A percentile compares a stretch with the other conserved stretches of the same genome.
Evolutionary conservation across 208 protist genomes (phyloP).

Genomic region (Leishmania gerbilli): DNA sequence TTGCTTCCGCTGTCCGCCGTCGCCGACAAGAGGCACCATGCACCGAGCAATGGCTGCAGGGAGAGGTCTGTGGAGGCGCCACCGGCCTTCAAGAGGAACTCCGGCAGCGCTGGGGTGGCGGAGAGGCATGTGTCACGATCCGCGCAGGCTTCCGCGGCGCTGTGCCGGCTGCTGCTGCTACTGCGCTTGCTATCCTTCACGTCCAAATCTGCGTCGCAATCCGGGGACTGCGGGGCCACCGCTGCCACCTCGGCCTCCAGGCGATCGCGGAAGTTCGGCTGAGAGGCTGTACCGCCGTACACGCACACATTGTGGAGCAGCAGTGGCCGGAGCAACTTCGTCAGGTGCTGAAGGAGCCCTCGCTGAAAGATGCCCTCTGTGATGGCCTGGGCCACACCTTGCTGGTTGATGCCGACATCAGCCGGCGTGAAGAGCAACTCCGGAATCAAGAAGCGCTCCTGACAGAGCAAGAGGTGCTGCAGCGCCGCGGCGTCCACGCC

Average conservation of each 20-base stretch:
- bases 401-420: constrained; percentile 62
- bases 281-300: constrained; percentile 54
- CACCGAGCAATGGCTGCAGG: constrained; percentile 58
- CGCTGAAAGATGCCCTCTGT: constrained; percentile 45
- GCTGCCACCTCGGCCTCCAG: constrained; percentile 45
- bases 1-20: not conserved
- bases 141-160: not conserved
- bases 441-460: constrained; percentile 77
- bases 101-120: constrained; percentile 2
- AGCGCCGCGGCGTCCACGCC: constrained; percentile 12
- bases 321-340: constrained; percentile 32
- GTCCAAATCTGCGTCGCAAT: not conserved
- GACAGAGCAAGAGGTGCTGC: constrained; percentile 50
- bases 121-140: not conserved
- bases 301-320: constrained; percentile 51
- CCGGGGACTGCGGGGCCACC: not conserved
- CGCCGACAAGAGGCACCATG: constrained; percentile 36
- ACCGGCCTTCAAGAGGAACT: not conserved
- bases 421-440: constrained; percentile 81
- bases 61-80: constrained; percentile 11
- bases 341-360: constrained; percentile 39
- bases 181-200: not conserved
- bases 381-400: constrained; percentile 58
- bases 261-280: constrained; percentile 43
- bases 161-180: not conserved